Conservation (phyloP, 2,329 filamentous ascomycete genomes). For the Neofusicoccum umdonicola region DNA sequence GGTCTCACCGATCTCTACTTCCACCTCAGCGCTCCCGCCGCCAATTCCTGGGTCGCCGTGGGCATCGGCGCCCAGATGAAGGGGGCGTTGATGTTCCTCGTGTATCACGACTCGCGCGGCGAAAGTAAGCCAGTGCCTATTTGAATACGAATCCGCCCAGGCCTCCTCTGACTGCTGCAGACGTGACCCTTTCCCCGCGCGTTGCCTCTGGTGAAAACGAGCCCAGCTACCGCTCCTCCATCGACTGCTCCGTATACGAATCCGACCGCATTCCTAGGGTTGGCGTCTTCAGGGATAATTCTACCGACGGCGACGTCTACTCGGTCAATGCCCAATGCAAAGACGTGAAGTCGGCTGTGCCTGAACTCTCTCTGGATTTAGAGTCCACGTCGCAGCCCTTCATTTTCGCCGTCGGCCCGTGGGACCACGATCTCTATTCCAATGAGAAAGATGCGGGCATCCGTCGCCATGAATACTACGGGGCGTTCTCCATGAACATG, state of each 20-base stretch:
- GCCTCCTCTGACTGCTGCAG: slow-evolving; percentile 12
- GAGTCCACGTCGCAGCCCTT: slow-evolving; percentile 48
- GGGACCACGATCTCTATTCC: slow-evolving; percentile 42
- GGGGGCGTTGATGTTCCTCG: slow-evolving; percentile 54
- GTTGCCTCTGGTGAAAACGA: slow-evolving; percentile 52
- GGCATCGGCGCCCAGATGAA: slow-evolving; percentile 56
- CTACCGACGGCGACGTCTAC: slow-evolving; percentile 24
- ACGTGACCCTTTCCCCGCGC: slow-evolving; percentile 58
- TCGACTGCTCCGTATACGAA: slow-evolving; percentile 40
- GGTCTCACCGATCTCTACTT: slow-evolving; percentile 50
- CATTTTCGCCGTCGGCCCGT: slow-evolving; percentile 57
- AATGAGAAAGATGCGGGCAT: slow-evolving; percentile 47
- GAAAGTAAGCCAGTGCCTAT: slow-evolving; percentile 29
- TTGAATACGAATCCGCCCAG: too few species aligned
- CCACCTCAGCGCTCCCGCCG: slow-evolving; percentile 49
- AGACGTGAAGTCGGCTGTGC: slow-evolving; percentile 51
- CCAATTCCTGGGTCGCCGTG: slow-evolving; percentile 53
- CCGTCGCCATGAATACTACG: slow-evolving; percentile 54
- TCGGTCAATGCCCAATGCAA: slow-evolving; percentile 54
- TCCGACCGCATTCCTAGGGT: slow-evolving; percentile 45
- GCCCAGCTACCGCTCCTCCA: slow-evolving; percentile 46
- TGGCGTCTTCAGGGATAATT: slow-evolving; percentile 26
- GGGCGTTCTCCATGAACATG: slow-evolving; percentile 58
- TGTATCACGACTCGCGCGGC: slow-evolving; percentile 50
- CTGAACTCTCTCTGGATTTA: slow-evolving; percentile 43